Percentiles rank a stretch among this genome's conserved stretches.
Conservation (phyloP, 2,329 filamentous ascomycete species). For the Aspergillus latus region DNA sequence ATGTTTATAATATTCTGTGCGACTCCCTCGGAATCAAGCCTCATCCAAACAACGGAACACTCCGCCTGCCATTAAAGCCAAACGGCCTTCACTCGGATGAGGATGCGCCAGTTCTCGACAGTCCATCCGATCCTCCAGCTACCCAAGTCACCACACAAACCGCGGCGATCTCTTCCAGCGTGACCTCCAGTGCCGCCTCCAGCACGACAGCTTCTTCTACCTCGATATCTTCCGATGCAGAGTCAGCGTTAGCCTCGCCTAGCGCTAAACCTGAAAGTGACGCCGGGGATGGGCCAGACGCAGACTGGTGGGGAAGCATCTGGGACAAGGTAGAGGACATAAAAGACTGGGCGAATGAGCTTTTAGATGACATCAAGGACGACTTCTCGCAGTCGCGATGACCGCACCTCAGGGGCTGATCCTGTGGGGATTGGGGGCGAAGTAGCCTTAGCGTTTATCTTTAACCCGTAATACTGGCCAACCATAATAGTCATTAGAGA, state of each 20-base stretch:
- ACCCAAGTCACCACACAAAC: constrained; percentile 7
- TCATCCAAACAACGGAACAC: constrained; percentile 81
- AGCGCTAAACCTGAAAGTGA: constrained; percentile 14
- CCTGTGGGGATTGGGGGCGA: not conserved
- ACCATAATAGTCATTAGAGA: constrained; percentile 8
- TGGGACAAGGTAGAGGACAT: constrained; percentile 35
- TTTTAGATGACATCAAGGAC: constrained; percentile 34
- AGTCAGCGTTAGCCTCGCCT: not conserved
- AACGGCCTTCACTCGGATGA: constrained; percentile 47
- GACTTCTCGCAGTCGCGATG: constrained; percentile 20
- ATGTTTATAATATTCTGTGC: constrained; percentile 93
- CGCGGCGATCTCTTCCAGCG: not conserved
- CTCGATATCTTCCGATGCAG: not conserved
- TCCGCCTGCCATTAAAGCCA: constrained; percentile 53
- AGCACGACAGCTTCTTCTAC: not conserved
- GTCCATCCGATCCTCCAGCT: constrained; percentile 34
- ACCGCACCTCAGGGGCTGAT: not conserved
- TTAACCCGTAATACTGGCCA: constrained; percentile 2
- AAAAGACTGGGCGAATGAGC: constrained; percentile 37
- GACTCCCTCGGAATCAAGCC: constrained; percentile 76
- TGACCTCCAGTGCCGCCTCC: not conserved
- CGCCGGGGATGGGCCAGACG: constrained; percentile 16
- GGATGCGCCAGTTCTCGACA: constrained; percentile 31
- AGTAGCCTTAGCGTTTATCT: not conserved
- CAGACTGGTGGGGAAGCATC: constrained; percentile 36